Conservation (phyloP, 768 basidiomycete genomes). For the Leccinum aurantiacum region DNA sequence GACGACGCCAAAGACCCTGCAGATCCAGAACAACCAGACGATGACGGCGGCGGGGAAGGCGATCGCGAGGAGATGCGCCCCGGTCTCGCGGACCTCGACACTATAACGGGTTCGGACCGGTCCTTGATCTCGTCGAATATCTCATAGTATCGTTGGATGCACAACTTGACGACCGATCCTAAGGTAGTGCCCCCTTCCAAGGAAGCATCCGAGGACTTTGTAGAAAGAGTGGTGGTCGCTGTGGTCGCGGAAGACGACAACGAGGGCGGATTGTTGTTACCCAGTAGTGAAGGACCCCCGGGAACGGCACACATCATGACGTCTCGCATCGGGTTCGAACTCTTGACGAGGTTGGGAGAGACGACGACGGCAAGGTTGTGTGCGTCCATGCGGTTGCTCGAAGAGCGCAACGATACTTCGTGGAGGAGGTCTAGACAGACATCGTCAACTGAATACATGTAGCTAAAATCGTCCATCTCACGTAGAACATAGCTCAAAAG, state of each 20-base stretch:
- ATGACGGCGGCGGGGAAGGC: slow-evolving; percentile 28
- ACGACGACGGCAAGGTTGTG: slow-evolving; percentile 80
- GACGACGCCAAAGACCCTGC: slow-evolving; percentile 14
- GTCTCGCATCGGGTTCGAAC: slow-evolving; percentile 66
- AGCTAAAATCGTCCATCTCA: slow-evolving; percentile 33
- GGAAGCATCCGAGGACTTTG: slow-evolving; percentile 27
- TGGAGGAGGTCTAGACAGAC: slow-evolving; percentile 65
- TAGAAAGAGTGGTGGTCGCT: slow-evolving; percentile 19
- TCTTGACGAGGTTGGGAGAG: slow-evolving; percentile 74
- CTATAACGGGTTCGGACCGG: slow-evolving; percentile 54
- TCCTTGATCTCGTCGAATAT: slow-evolving; percentile 82
- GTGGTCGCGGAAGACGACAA: slow-evolving; percentile 16
- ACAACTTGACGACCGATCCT: slow-evolving; percentile 69
- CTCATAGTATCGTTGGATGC: slow-evolving; percentile 82
- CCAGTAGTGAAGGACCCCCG: slow-evolving; percentile 41
- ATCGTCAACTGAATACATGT: slow-evolving; percentile 8
- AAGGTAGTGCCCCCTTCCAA: slow-evolving; percentile 60
- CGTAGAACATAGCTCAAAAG: slow-evolving; percentile 69
- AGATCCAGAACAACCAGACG: slow-evolving; percentile 16
- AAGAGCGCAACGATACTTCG: slow-evolving; percentile 68
- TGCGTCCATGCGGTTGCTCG: slow-evolving; percentile 77
- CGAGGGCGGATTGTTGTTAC: slow-evolving; percentile 25
- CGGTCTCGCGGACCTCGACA: slow-evolving; percentile 23
- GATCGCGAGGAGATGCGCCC: slow-evolving; percentile 23
- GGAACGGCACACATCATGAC: slow-evolving; percentile 72